Evolutionary conservation across 2,329 filamentous ascomycete species (phyloP).

Genomic region (Diaporthe longicolla): DNA sequence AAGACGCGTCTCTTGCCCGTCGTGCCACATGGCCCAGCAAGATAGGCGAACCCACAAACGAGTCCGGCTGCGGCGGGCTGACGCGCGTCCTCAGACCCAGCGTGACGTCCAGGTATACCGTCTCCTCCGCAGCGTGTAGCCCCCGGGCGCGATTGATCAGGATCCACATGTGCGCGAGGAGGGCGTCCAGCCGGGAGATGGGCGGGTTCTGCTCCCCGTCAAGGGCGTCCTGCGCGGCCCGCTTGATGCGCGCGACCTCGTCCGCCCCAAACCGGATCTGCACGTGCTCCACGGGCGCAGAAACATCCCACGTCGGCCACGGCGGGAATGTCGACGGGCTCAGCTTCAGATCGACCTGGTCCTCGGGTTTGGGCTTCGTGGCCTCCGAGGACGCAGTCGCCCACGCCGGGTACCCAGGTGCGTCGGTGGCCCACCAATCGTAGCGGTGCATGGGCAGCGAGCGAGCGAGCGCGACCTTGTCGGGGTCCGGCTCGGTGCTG

Average conservation of each 20-base stretch:
- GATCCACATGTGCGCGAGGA: constrained; percentile 62
- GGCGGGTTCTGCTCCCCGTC: neutral
- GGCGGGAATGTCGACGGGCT: constrained; percentile 53
- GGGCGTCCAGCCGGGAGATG: constrained; percentile 60
- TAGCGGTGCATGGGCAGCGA: constrained; percentile 61
- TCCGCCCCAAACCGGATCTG: constrained; percentile 55
- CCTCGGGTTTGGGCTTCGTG: constrained; percentile 46
- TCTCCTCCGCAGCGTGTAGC: constrained; percentile 45
- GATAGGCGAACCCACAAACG: constrained; percentile 61
- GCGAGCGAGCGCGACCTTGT: constrained; percentile 49
- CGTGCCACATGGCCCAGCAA: constrained; percentile 54
- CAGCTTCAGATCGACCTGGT: constrained; percentile 18
- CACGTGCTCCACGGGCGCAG: constrained; percentile 50
- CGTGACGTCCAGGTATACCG: constrained; percentile 57
- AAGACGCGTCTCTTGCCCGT: constrained; percentile 1
- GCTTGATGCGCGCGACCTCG: constrained; percentile 54
- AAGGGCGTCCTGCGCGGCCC: constrained; percentile 38
- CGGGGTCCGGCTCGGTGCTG: constrained; percentile 47
- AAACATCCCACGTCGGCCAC: constrained; percentile 59
- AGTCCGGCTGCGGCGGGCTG: constrained; percentile 55
- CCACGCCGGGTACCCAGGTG: constrained; percentile 50
- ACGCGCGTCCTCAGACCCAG: constrained; percentile 58
- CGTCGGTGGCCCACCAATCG: constrained; percentile 60
- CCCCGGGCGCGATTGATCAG: constrained; percentile 58
- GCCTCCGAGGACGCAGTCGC: constrained; percentile 46